phyloP scores from a whole-genome alignment of 2,329 filamentous ascomycete genomes.

The Intubia oerlemansii region DNA sequence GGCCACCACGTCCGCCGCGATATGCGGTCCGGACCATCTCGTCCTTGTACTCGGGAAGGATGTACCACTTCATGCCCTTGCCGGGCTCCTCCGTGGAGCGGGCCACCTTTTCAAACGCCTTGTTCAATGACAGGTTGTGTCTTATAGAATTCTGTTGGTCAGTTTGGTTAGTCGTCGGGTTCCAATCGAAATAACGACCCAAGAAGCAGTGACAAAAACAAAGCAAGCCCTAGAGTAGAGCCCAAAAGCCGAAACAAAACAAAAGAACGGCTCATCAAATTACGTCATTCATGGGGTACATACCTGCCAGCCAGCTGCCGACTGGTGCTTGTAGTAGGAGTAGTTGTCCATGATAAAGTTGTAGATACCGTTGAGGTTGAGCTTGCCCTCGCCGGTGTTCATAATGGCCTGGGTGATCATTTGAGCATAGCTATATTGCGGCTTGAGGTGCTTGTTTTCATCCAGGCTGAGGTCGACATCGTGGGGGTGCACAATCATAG shows the following conservation, averaged over 20 bases:
- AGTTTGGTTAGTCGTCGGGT: too few species aligned
- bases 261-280: background rate
- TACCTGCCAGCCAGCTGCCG: slow-evolving; percentile 71
- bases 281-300: too few species aligned
- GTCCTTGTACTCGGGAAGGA: slow-evolving; percentile 62
- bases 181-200: too few species aligned
- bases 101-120: slow-evolving; percentile 83
- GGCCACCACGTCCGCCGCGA: slow-evolving; percentile 38
- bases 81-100: slow-evolving; percentile 86
- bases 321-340: slow-evolving; percentile 74
- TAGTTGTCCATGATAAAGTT: slow-evolving; percentile 81
- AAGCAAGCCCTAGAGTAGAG: slow-evolving; percentile 5
- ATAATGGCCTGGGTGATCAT: slow-evolving; percentile 94
- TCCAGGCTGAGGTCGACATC: slow-evolving; percentile 64
- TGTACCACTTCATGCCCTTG: slow-evolving; percentile 98
- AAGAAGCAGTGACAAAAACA: too few species aligned
- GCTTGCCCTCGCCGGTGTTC: slow-evolving; percentile 64
- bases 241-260: background rate
- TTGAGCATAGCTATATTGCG: slow-evolving; percentile 87
- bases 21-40: slow-evolving; percentile 64
- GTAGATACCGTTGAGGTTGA: slow-evolving; percentile 86
- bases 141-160: slow-evolving; percentile 93
- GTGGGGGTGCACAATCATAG: slow-evolving; percentile 24
- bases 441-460: slow-evolving; percentile 76
- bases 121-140: slow-evolving; percentile 88